Base-by-base conservation (phyloP, 352 stramenopile genomes). In the Phytophthora pistaciae region DNA sequence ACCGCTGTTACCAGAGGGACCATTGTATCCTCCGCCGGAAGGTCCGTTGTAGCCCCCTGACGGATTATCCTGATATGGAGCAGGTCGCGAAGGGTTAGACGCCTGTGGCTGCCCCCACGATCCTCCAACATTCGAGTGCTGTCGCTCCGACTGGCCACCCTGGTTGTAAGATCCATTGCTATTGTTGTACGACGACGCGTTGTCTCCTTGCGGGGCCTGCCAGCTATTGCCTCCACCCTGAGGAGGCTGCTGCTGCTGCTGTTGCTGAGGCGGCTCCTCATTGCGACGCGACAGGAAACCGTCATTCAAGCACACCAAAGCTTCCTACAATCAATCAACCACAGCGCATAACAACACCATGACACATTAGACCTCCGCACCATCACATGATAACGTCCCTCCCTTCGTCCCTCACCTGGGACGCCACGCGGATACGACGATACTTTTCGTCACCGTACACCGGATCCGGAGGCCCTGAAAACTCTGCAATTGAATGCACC, bases 361-460 rank as follows among this genome's bases (percentile, higher is more conserved):
- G 29, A 60, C 60, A n/a, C 52, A 40, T 78, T 40, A 72, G 66
- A 13, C 42, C n/a, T 50, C 13, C 49, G 16, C 46, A n/a, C 54
- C 38, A 64, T 75, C 20, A 52, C 29, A 29, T 54, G 54, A 62
- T 70, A 59, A 50, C 29, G 16, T 16, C 10, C 31, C 18, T 55
- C 16, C 23, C 25, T 14, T 14, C 6, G 3, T 11, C 3, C 18
- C 31, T 31, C 4, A 93, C 85, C 79, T 95, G 87, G 16, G 84
- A 79, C 29, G 88, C 85, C 16, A 93, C 87, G 14, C 89, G 85
- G 68, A 96, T 93, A n/a, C 88, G 89, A 25, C 89, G 87, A 67
- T 92, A 93, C 62, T 91, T 91, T 64, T 96, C 89, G 49, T 96
- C 88, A 29, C 87, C 87, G 65, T 92, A 92, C 38, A 92, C 79